A percentile compares a stretch with the other conserved stretches of the same genome.
phyloP scores from a whole-genome alignment of 257 asterid species.

The Avicennia marina region DNA sequence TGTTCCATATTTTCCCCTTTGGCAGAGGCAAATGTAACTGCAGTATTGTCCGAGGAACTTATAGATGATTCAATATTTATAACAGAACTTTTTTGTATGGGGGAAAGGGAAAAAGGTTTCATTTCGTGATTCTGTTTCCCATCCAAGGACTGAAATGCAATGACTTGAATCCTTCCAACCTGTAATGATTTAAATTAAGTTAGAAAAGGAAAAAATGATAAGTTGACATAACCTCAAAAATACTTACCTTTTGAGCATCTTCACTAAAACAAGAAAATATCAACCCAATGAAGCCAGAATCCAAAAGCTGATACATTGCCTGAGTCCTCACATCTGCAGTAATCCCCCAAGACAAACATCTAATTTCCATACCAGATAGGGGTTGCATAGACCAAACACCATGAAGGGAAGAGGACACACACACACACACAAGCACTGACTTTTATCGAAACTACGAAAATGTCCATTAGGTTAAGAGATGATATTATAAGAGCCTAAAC shows the following conservation, averaged over 20 bases:
- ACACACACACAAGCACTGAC: conserved; percentile 1
- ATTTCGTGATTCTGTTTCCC: conserved; percentile 72
- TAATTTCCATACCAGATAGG: background rate
- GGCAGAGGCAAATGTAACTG: conserved; percentile 34
- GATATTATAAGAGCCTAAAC: too few relatives aligned
- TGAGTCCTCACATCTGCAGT: conserved; percentile 91
- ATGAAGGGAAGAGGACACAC: background rate
- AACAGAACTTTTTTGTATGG: conserved; percentile 45
- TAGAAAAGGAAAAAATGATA: background rate
- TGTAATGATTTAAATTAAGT: conserved; percentile 27
- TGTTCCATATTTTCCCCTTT: conserved; percentile 52
- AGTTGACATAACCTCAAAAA: conserved; percentile 1
- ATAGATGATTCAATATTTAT: conserved; percentile 62
- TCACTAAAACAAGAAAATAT: conserved; percentile 98
- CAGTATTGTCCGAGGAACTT: conserved; percentile 40
- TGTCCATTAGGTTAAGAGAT: background rate
- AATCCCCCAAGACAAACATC: conserved; percentile 19
- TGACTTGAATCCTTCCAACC: conserved; percentile 97
- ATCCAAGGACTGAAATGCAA: conserved; percentile 94
- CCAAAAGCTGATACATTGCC: conserved; percentile 98
- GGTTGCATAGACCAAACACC: background rate
- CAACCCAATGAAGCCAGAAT: conserved; percentile 96
- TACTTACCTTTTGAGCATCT: conserved; percentile 88
- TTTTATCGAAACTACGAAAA: background rate
- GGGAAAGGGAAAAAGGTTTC: conserved; percentile 60